Conservation (phyloP, 2,329 filamentous ascomycete species). For the Cordyceps sp. region DNA sequence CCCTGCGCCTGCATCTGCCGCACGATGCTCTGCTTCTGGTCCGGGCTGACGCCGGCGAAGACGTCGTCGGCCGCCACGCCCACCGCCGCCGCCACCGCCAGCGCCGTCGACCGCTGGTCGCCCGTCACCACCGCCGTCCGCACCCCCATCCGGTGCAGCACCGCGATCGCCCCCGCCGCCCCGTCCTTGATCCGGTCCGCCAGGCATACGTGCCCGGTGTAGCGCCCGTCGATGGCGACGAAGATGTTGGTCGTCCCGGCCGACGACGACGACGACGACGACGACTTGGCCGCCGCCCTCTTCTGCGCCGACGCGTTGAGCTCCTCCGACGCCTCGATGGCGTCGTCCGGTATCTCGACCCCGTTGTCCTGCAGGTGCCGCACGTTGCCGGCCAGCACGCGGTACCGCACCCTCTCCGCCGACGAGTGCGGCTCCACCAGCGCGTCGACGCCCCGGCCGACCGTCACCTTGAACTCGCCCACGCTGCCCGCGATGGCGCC, state of each 20-base stretch:
- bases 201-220: conserved; percentile 68
- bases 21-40: conserved; percentile 81
- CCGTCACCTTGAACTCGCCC: conserved; percentile 66
- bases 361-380: conserved; percentile 56
- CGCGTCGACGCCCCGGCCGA: conserved; percentile 76
- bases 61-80: conserved; percentile 65
- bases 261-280: conserved; percentile 14
- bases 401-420: conserved; percentile 54
- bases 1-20: conserved; percentile 57
- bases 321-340: conserved; percentile 45
- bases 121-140: conserved; percentile 86
- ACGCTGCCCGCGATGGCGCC: conserved; percentile 67
- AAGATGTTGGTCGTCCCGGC: conserved; percentile 77
- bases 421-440: conserved; percentile 59
- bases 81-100: conserved; percentile 67
- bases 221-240: conserved; percentile 67
- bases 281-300: conserved; percentile 10
- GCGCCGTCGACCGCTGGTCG: conserved; percentile 70
- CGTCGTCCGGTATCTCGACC: conserved; percentile 47
- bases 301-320: conserved; percentile 26
- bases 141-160: conserved; percentile 71
- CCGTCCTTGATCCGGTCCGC: conserved; percentile 85
- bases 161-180: conserved; percentile 63
- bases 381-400: conserved; percentile 71
- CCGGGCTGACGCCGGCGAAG: conserved; percentile 73